Evolutionary conservation across 1,139 yeast species (phyloP).

Genomic region (Pichia sp.): DNA sequence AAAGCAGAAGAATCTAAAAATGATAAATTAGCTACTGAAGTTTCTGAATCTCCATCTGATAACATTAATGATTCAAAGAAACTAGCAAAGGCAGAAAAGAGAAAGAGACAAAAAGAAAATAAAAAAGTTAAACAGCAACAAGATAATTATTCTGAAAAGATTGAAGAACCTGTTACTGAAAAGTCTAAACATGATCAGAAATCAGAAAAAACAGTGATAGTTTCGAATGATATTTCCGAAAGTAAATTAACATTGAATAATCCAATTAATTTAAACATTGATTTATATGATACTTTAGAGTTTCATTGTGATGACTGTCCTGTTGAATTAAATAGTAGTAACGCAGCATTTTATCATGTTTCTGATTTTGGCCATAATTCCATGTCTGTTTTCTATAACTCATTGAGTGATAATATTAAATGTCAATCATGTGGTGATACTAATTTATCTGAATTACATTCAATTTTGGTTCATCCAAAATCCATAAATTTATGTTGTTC

Average conservation of each 20-base stretch:
- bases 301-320: constrained; percentile 12
- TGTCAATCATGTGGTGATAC: constrained; percentile 13
- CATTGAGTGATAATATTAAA: constrained; percentile 5
- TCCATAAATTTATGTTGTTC: constrained; percentile 8
- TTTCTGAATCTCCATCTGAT: too few relatives aligned
- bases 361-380: constrained; percentile 4
- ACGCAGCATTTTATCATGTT: constrained; percentile 5
- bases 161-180: neutral
- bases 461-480: constrained; percentile 3
- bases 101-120: too few relatives aligned
- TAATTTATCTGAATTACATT: constrained; percentile 2
- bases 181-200: neutral
- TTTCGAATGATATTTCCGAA: neutral
- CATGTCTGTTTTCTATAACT: constrained; percentile 4
- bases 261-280: constrained; percentile 2
- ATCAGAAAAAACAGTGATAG: neutral
- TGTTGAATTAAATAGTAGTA: constrained; percentile 5
- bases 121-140: neutral
- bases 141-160: neutral
- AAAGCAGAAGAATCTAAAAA: too few relatives aligned
- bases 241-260: neutral
- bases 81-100: too few relatives aligned
- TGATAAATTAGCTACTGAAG: too few relatives aligned
- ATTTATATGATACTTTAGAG: constrained; percentile 4
- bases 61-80: too few relatives aligned